Evolutionary conservation across 1,139 yeast species (phyloP).

Genomic region (Geotrichum europaeum): DNA sequence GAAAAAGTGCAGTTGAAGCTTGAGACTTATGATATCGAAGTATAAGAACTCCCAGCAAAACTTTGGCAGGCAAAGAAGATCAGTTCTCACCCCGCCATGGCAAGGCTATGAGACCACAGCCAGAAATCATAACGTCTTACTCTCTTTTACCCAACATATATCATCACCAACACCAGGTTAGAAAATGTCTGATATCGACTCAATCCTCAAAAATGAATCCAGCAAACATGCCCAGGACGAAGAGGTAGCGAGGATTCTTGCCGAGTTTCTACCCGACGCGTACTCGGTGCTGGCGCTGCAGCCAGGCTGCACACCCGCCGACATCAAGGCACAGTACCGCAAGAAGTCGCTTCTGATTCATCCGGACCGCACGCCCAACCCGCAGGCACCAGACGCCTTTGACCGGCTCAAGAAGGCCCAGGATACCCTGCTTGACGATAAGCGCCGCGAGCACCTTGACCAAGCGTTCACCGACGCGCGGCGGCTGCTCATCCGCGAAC

Average conservation of each 20-base stretch:
- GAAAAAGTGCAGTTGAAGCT: neutral
- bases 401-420: constrained; percentile 43
- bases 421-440: constrained; percentile 33
- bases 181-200: constrained; percentile 26
- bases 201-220: constrained; percentile 31
- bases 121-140: neutral
- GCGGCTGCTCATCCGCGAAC: constrained; percentile 40
- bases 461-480: constrained; percentile 42
- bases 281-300: constrained; percentile 51
- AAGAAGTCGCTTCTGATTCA: constrained; percentile 59
- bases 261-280: constrained; percentile 46
- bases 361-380: constrained; percentile 58
- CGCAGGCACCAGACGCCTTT: constrained; percentile 57
- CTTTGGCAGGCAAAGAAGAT: neutral
- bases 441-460: constrained; percentile 36
- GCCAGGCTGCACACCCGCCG: constrained; percentile 41
- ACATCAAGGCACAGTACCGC: constrained; percentile 47
- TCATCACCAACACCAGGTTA: neutral
- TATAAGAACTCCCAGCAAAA: neutral
- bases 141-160: neutral
- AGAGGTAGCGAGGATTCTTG: constrained; percentile 52
- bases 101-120: neutral
- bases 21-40: neutral
- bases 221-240: constrained; percentile 35
- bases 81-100: neutral